A percentile compares a stretch with the other conserved stretches of the same genome.
phyloP scores from a whole-genome alignment of 2,329 filamentous ascomycete genomes.

The Aspergillus sergii region DNA sequence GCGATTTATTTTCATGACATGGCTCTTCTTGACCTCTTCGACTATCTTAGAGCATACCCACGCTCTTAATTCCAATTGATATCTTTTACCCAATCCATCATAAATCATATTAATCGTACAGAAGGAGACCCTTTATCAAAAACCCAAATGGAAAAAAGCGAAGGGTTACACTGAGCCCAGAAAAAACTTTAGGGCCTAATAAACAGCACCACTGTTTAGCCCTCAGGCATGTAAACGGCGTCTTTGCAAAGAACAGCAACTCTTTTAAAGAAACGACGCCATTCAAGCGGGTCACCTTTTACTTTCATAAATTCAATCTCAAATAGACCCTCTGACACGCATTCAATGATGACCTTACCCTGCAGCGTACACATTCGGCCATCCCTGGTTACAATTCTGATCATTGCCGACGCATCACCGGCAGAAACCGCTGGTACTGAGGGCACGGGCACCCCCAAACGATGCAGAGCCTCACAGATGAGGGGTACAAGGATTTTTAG shows the following conservation, averaged over 20 bases:
- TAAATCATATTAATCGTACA: conserved; percentile 23
- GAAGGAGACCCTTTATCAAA: conserved; percentile 4
- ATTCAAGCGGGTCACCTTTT: conserved; percentile 94
- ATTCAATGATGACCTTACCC: conserved; percentile 48
- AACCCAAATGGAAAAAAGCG: neutral
- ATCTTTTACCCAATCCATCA: conserved; percentile 12
- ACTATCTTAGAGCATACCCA: neutral
- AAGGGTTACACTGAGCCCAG: neutral
- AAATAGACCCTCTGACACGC: conserved; percentile 62
- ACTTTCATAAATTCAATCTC: conserved; percentile 92
- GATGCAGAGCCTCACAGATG: conserved; percentile 78
- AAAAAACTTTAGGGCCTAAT: neutral
- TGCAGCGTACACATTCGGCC: conserved; percentile 49
- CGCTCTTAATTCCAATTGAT: neutral
- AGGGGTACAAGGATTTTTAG: conserved; percentile 75
- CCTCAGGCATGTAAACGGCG: conserved; percentile 68
- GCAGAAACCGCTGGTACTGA: conserved; percentile 47
- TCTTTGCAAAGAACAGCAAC: conserved; percentile 87
- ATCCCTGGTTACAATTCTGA: conserved; percentile 74
- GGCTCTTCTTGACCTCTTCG: neutral
- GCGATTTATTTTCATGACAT: neutral
- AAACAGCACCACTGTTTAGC: conserved; percentile 20
- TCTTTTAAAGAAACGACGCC: conserved; percentile 96
- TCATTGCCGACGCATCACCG: conserved; percentile 57
- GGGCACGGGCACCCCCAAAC: conserved; percentile 77